A percentile compares a stretch with the other conserved stretches of the same genome.
Evolutionary conservation across 371 early-diverging fungal species (phyloP).

Genomic region (Rhizopus sp.): DNA sequence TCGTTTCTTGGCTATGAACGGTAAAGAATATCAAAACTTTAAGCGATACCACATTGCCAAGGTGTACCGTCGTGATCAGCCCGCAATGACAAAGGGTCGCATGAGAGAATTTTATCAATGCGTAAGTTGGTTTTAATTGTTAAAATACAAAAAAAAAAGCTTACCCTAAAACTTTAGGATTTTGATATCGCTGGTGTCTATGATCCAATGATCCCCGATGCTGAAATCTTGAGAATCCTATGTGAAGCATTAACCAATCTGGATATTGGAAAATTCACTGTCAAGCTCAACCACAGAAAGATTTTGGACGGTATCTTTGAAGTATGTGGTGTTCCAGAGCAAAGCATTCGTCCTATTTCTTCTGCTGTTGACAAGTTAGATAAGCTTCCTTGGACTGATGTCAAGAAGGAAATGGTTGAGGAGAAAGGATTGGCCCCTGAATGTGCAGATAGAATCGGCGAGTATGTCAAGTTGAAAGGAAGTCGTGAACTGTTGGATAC

Average conservation of each 20-base stretch:
- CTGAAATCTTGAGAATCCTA: slow-evolving; percentile 89
- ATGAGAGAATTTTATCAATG: slow-evolving; percentile 99
- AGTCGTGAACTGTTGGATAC: slow-evolving; percentile 77
- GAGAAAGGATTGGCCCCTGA: slow-evolving; percentile 84
- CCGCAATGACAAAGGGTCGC: slow-evolving; percentile 97
- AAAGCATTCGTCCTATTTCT: slow-evolving; percentile 88
- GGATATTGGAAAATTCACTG: slow-evolving; percentile 81
- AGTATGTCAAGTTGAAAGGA: slow-evolving; percentile 85
- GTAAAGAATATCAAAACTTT: slow-evolving; percentile 80
- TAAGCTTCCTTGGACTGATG: slow-evolving; percentile 90
- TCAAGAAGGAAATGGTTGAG: slow-evolving; percentile 93
- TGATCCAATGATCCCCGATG: slow-evolving; percentile 97
- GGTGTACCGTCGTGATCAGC: slow-evolving; percentile 99
- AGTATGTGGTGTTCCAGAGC: slow-evolving; percentile 91
- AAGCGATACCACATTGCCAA: slow-evolving; percentile 99
- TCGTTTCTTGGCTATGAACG: slow-evolving; percentile 96
- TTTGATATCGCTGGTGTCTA: slow-evolving; percentile 98
- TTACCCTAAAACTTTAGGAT: slow-evolving; percentile 53
- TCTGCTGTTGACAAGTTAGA: slow-evolving; percentile 99
- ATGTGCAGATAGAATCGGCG: slow-evolving; percentile 90
- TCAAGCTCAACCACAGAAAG: slow-evolving; percentile 97
- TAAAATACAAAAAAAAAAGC: neutral
- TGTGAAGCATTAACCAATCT: slow-evolving; percentile 80
- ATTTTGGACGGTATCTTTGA: slow-evolving; percentile 97
- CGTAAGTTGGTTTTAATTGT: slow-evolving; percentile 73